Conservation (phyloP, 1,139 yeast species). For the Wickerhamomyces sp. region DNA sequence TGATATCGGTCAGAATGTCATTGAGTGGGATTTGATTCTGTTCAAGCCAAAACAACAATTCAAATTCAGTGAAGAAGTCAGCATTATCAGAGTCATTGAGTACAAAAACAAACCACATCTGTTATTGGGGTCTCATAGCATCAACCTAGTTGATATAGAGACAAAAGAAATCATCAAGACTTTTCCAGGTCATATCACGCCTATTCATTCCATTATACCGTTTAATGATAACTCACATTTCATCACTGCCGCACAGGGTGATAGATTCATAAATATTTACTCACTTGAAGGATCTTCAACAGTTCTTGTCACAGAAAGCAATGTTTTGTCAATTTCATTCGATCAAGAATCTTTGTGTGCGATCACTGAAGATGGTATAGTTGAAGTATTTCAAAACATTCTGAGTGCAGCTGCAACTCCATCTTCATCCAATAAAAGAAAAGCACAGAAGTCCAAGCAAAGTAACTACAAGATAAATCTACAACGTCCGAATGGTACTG, state of each 20-base stretch:
- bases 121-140: conserved; percentile 60
- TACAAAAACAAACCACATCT: conserved; percentile 40
- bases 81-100: conserved; percentile 31
- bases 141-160: conserved; percentile 43
- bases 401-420: conserved; percentile 28
- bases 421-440: conserved; percentile 28
- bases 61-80: conserved; percentile 29
- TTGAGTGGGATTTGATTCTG: conserved; percentile 56
- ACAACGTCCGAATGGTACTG: conserved; percentile 38
- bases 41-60: conserved; percentile 40
- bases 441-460: conserved; percentile 43
- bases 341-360: conserved; percentile 44
- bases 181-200: conserved; percentile 72
- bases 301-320: conserved; percentile 65
- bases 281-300: conserved; percentile 37
- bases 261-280: conserved; percentile 73
- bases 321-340: conserved; percentile 42
- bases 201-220: conserved; percentile 45
- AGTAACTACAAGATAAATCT: conserved; percentile 39
- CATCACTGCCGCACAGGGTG: conserved; percentile 67
- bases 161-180: conserved; percentile 37
- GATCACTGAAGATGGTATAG: conserved; percentile 61
- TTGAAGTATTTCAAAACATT: conserved; percentile 62
- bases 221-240: conserved; percentile 39
- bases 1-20: conserved; percentile 56